phyloP scores from a whole-genome alignment of 1,139 yeast species.

The Sugiyamaella neomexicana region DNA sequence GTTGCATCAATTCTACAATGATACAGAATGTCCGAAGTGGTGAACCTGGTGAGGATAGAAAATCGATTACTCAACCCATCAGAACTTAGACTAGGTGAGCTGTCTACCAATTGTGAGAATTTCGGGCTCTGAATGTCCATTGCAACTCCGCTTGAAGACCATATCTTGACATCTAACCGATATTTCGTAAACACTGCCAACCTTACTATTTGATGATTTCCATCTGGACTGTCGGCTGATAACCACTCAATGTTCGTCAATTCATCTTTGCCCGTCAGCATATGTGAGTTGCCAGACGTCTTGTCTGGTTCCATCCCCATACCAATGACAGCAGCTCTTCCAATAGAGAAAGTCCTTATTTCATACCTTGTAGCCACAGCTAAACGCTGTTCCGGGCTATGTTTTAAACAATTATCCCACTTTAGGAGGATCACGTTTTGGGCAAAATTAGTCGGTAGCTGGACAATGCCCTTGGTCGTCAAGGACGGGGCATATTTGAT shows the following conservation, averaged over 20 bases:
- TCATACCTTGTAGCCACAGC: constrained; percentile 28
- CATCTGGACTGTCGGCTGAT: constrained; percentile 20
- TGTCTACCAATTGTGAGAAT: constrained; percentile 15
- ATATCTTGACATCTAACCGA: constrained; percentile 24
- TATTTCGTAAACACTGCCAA: constrained; percentile 26
- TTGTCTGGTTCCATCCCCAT: constrained; percentile 1
- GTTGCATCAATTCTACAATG: constrained; percentile 10
- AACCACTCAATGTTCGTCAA: constrained; percentile 29
- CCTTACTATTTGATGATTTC: constrained; percentile 22
- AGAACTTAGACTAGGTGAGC: constrained; percentile 4
- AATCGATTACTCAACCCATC: constrained; percentile 14
- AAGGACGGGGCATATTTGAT: constrained; percentile 25
- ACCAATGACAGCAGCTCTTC: constrained; percentile 11
- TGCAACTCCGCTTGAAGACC: constrained; percentile 32
- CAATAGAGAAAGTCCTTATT: constrained; percentile 25
- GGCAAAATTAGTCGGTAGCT: constrained; percentile 25
- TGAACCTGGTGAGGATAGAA: constrained; percentile 24
- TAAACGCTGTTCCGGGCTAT: constrained; percentile 28
- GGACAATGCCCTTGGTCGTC: constrained; percentile 28
- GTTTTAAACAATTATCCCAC: constrained; percentile 27
- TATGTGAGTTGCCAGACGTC: constrained; percentile 18
- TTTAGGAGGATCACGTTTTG: constrained; percentile 19
- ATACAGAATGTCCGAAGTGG: constrained; percentile 25
- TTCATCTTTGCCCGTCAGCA: constrained; percentile 28
- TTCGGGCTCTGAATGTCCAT: constrained; percentile 27